Base-by-base conservation (phyloP, 1,284 basidiomycete genomes). In the Coniferiporia weirii region DNA sequence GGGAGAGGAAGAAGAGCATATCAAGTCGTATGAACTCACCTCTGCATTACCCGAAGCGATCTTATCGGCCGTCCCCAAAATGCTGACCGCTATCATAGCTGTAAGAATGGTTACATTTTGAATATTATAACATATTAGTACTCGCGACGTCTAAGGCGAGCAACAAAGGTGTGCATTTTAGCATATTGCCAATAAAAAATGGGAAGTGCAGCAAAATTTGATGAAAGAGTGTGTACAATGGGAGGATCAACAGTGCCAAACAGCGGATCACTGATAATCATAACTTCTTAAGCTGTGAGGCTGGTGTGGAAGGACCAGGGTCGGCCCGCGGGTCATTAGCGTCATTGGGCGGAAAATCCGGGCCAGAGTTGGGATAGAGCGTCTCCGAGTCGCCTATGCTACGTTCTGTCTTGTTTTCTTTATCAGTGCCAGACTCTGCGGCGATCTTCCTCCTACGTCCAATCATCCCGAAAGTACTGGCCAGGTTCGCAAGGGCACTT, bases 401-500 rank as follows among this genome's bases (percentile, higher is more conserved):
- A 10, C 20, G 36, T 19, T 20, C 56, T 2, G 17, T 34, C 35
- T 22, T 19, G 19, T 15, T 32, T 12, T 57, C 20, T n/a, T 17
- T 12, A n/a, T 4, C 27, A 7, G 20, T 9, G 9, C 44, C 48
- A 5, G 48, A 34, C n/a, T 50, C 56, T 9, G 22, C 38, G 6
- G 40, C 40, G 3, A 54, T 38, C 19, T 52, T 55, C 48, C 44
- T 56, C 22, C 59, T 56, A 27, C 54, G 47, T 20, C 54, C 59
- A n/a, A 59, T 38, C 54, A 56, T 49, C 17, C 32, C 34, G 40
- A 54, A 52, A 13, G 47, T 44, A 20, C 40, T 59, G 15, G 58
- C 53, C 8, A 62, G 50, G 20, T 49, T 62, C n/a, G 57, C 57
- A 15, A 59, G 49, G 45, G 61, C 43, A 35, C 56, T 61, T 7